These are phyloP conservation scores for Telfairia occidentalis DNA, from an alignment of 331 rosid genomes.

Conservation along the genomic window DNA sequence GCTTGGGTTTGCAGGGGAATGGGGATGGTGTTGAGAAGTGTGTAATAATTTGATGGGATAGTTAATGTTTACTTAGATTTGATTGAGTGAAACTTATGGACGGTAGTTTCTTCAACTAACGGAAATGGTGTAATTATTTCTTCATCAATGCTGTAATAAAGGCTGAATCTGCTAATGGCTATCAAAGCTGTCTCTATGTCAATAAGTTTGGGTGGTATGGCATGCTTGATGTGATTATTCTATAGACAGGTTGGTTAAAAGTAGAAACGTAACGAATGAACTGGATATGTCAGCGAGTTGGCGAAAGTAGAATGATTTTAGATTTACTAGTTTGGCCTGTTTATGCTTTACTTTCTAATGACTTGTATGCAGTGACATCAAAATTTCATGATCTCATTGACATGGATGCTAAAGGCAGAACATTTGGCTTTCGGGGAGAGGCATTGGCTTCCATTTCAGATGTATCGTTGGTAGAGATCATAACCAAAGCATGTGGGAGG, in stretches of 20 bases:
- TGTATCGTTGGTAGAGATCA: slow-evolving; percentile 66
- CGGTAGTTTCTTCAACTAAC: neutral
- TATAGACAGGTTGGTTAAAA: neutral
- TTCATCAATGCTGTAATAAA: neutral
- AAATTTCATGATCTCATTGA: slow-evolving; percentile 47
- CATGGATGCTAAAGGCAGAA: slow-evolving; percentile 29
- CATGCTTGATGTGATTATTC: neutral
- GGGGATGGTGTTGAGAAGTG: neutral
- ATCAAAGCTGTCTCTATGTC: neutral
- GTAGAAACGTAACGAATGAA: neutral
- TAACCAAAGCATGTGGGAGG: slow-evolving; percentile 72
- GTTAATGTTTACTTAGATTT: neutral
- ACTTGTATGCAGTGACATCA: slow-evolving; percentile 58
- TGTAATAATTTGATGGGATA: slow-evolving; percentile 3
- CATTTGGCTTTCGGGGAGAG: slow-evolving; percentile 85
- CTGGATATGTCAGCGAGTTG: neutral
- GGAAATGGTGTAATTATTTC: neutral
- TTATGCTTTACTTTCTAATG: slow-evolving; percentile 9
- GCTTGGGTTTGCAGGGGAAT: slow-evolving; percentile 1
- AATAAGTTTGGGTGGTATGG: neutral
- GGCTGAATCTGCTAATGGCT: neutral
- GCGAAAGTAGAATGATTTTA: neutral
- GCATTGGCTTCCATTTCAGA: slow-evolving; percentile 92
- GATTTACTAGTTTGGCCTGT: slow-evolving; percentile 16
- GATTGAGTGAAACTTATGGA: neutral